Percentiles rank a stretch among this genome's conserved stretches.
phyloP scores from a whole-genome alignment of 495 filamentous ascomycete genomes.

The Talaromyces stipitatus region DNA sequence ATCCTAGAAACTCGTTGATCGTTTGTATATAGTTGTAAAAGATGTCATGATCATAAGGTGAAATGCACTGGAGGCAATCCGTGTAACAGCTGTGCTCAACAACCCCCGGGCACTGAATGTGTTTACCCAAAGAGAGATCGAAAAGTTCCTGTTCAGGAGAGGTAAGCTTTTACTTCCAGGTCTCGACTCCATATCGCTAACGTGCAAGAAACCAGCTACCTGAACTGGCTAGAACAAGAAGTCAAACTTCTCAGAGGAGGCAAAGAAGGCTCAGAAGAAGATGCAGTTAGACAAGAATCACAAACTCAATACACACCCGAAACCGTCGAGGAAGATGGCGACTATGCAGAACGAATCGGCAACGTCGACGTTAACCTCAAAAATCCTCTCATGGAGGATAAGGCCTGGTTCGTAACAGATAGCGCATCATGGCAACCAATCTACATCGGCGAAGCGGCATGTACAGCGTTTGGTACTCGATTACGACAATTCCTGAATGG shows the following conservation, averaged over 20 bases:
- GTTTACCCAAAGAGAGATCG: constrained; percentile 26
- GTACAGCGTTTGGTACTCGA: constrained; percentile 12
- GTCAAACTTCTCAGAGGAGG: constrained; percentile 13
- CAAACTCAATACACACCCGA: constrained; percentile 4
- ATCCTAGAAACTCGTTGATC: constrained; percentile 9
- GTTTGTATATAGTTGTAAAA: constrained; percentile 20
- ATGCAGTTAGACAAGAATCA: constrained; percentile 10
- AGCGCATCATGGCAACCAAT: constrained; percentile 20
- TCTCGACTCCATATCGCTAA: neutral
- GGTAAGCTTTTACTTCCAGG: constrained; percentile 9
- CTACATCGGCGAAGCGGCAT: constrained; percentile 10
- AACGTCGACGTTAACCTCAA: constrained; percentile 13
- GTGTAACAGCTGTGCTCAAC: constrained; percentile 21
- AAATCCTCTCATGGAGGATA: constrained; percentile 23
- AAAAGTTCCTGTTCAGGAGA: constrained; percentile 26
- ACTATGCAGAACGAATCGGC: neutral
- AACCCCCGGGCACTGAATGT: constrained; percentile 19
- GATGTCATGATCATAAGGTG: constrained; percentile 30
- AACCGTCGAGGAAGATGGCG: neutral
- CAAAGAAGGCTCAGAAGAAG: neutral
- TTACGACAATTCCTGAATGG: constrained; percentile 11
- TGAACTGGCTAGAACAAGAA: constrained; percentile 18
- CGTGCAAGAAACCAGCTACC: constrained; percentile 13
- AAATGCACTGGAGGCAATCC: constrained; percentile 31
- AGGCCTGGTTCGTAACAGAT: constrained; percentile 27